phyloP scores from a whole-genome alignment of 2,329 filamentous ascomycete species.

The Pestalotiopsis fici region DNA sequence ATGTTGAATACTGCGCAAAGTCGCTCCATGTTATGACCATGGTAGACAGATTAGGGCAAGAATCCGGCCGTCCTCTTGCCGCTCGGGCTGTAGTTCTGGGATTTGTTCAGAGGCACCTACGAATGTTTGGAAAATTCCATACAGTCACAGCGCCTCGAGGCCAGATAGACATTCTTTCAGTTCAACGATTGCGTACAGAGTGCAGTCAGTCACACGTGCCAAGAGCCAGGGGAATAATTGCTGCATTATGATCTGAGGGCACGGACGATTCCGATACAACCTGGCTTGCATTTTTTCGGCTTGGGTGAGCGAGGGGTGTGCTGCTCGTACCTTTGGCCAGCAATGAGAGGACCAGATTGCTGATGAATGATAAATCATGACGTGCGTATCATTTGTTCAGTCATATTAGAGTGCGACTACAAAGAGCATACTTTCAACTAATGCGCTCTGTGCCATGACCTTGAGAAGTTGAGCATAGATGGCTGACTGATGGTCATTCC shows the following conservation, averaged over 20 bases:
- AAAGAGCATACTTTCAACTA: neutral
- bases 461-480: neutral
- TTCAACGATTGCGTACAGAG: neutral
- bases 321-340: neutral
- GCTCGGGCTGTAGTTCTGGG: neutral
- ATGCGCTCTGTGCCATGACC: neutral
- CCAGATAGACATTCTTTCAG: neutral
- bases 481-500: neutral
- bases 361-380: neutral
- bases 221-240: neutral
- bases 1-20: neutral
- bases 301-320: neutral
- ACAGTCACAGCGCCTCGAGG: neutral
- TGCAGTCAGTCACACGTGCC: neutral
- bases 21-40: neutral
- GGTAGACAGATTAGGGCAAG: neutral
- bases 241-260: neutral
- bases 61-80: neutral
- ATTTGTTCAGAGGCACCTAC: neutral
- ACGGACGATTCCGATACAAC: conserved; percentile 1
- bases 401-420: neutral
- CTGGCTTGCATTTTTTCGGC: neutral
- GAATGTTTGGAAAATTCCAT: neutral
- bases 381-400: neutral
- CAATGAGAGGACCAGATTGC: neutral